Percentiles rank a stretch among this genome's conserved stretches.
These are phyloP conservation scores for Penicillium sp. DNA, from an alignment of 2,329 filamentous ascomycete species.

Conservation along the genomic window DNA sequence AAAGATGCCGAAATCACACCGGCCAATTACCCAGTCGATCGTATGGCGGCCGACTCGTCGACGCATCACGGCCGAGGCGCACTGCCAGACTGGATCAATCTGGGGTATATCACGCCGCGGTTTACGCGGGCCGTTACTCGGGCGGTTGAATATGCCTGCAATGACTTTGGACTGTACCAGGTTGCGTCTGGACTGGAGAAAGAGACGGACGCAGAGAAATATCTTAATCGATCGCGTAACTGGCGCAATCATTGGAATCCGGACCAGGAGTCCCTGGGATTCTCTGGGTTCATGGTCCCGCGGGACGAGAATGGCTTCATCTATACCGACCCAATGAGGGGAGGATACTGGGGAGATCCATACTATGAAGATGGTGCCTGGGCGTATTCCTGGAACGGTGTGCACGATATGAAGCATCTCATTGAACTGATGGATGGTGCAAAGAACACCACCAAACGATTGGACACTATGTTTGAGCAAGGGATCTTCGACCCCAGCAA, in stretches of 20 bases:
- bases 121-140: constrained; percentile 66
- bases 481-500: constrained; percentile 69
- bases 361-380: constrained; percentile 67
- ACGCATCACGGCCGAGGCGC: constrained; percentile 72
- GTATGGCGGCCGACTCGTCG: constrained; percentile 59
- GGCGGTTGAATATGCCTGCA: constrained; percentile 69
- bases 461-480: constrained; percentile 62
- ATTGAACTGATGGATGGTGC: constrained; percentile 61
- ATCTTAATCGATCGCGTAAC: constrained; percentile 66
- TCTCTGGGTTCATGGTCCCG: constrained; percentile 70
- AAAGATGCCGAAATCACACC: constrained; percentile 69
- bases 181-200: constrained; percentile 65
- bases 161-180: constrained; percentile 70
- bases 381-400: constrained; percentile 71
- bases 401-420: constrained; percentile 65
- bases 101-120: constrained; percentile 67
- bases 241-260: constrained; percentile 76
- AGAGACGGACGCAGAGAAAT: constrained; percentile 57
- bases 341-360: constrained; percentile 66
- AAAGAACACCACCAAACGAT: constrained; percentile 40
- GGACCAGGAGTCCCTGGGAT: constrained; percentile 60
- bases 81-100: constrained; percentile 68
- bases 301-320: constrained; percentile 57
- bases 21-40: constrained; percentile 61
- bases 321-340: constrained; percentile 56